Evolutionary conservation across 2,329 filamentous ascomycete species (phyloP), one percentile per base, ranked within the genome.

Genomic region (Emergomyces africanus): DNA sequence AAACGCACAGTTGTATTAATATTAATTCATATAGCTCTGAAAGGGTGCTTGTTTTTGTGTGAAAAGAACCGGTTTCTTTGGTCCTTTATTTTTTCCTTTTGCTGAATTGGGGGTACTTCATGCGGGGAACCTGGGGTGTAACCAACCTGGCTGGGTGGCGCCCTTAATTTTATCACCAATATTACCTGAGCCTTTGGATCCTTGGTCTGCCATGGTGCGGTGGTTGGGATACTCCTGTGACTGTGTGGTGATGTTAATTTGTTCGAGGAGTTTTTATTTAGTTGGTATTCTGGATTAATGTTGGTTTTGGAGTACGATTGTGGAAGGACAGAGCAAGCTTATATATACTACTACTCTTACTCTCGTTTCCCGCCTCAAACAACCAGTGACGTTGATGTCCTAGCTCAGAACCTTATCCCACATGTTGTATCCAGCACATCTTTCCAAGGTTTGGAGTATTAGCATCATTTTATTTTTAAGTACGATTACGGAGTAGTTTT

Each of bases 151-250:
- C 30, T 50, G 57, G 46, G 35, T 53, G 25, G 37, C 37, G 23
- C 18, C 37, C 48, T 50, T 48, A 2, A 48, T 51, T 23, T 58
- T 53, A 33, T 58, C 57, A 6, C 23, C 48, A 25, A 53, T 15
- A 33, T 53, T 20, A 14, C 48, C 25, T 2, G 42, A 35, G 56
- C 39, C 42, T 20, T 41, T 14, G 23, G 55, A 48, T 14, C 28
- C 57, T 58, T 53, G 30, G 35, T 51, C 46, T 30, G 46, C 35
- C 57, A 58, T 58, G 33, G 18, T 33, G 39, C 5, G 54, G 54
- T 30, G 23, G 23, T 12, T n/a, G 23, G 15, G 25, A 25, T 35
- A 12, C 3, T 48, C 28, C n/a, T 44, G 12, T 48, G 44, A 28
- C 23, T 12, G 12, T 48, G 44, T 25, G 23, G 44, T 37, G 35